Percentiles rank a stretch among this genome's conserved stretches.
phyloP scores from a whole-genome alignment of 1,139 yeast genomes.

The Saccharomyces hybrid region DNA sequence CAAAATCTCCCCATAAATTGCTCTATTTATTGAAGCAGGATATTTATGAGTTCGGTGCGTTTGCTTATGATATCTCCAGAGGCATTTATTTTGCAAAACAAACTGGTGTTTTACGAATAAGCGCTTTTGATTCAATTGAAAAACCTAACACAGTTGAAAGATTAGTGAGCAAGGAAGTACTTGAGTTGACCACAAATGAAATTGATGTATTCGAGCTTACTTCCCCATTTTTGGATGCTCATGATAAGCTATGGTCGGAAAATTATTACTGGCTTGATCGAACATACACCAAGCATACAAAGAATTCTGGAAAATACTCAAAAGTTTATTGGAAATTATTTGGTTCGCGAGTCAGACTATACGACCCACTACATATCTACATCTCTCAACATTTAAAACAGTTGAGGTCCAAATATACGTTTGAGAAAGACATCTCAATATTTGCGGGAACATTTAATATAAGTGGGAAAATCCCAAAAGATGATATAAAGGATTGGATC shows the following conservation, averaged over 20 bases:
- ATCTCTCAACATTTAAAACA: constrained; percentile 47
- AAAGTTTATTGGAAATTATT: constrained; percentile 28
- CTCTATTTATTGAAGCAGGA: constrained; percentile 38
- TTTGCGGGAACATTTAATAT: constrained; percentile 68
- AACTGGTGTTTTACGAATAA: constrained; percentile 58
- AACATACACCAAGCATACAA: constrained; percentile 34
- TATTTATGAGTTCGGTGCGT: constrained; percentile 56
- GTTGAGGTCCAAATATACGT: constrained; percentile 43
- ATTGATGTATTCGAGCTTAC: constrained; percentile 36
- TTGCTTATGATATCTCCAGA: constrained; percentile 46
- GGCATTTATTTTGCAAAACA: constrained; percentile 55
- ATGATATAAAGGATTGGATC: constrained; percentile 50
- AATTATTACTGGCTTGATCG: constrained; percentile 45
- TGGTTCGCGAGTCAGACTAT: constrained; percentile 37
- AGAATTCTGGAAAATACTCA: constrained; percentile 25
- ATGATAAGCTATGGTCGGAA: constrained; percentile 55
- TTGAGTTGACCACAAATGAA: constrained; percentile 52
- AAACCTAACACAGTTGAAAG: constrained; percentile 55
- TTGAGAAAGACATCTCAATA: constrained; percentile 44
- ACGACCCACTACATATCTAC: constrained; percentile 67
- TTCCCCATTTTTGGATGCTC: constrained; percentile 42
- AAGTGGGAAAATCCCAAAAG: constrained; percentile 50
- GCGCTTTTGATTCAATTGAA: constrained; percentile 56
- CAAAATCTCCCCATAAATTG: constrained; percentile 37
- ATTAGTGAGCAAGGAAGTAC: constrained; percentile 53